phyloP scores from a whole-genome alignment of 805 yeast species.

The Cyberlindnera japonica region DNA sequence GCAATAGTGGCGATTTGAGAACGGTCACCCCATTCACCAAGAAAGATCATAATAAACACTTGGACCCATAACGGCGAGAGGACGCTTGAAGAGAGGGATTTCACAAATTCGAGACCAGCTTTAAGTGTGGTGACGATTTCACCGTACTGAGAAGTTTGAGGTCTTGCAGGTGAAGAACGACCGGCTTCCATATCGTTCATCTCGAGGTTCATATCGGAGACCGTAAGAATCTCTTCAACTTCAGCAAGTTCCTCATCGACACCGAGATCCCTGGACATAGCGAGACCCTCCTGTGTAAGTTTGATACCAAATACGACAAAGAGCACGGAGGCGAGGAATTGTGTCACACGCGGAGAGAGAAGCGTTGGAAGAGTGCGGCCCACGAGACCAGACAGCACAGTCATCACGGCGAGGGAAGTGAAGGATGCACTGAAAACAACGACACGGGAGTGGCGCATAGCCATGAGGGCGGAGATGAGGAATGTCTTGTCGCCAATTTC shows the following conservation, averaged over 20 bases:
- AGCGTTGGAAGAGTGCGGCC: slow-evolving; percentile 90
- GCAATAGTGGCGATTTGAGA: slow-evolving; percentile 98
- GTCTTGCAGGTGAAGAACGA: background rate
- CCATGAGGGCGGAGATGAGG: slow-evolving; percentile 95
- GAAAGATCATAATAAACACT: slow-evolving; percentile 90
- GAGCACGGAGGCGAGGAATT: slow-evolving; percentile 73
- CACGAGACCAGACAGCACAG: slow-evolving; percentile 81
- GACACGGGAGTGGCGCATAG: slow-evolving; percentile 84
- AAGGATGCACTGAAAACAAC: slow-evolving; percentile 90
- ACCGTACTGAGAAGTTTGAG: slow-evolving; percentile 5
- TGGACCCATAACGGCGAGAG: slow-evolving; percentile 91
- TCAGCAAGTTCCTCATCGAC: slow-evolving; percentile 95
- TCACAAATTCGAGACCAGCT: slow-evolving; percentile 14
- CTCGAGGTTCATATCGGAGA: slow-evolving; percentile 49
- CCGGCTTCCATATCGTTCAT: slow-evolving; percentile 55
- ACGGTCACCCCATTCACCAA: slow-evolving; percentile 99
- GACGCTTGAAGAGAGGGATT: slow-evolving; percentile 29
- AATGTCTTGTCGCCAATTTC: slow-evolving; percentile 98
- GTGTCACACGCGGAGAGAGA: slow-evolving; percentile 75
- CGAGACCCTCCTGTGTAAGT: slow-evolving; percentile 74
- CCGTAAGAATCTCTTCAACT: slow-evolving; percentile 88
- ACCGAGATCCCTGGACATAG: slow-evolving; percentile 77
- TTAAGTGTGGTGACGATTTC: slow-evolving; percentile 1
- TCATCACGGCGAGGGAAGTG: slow-evolving; percentile 82
- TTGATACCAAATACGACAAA: slow-evolving; percentile 81